Base-by-base conservation (phyloP, 352 stramenopile species). In the Pythium monospermum region DNA sequence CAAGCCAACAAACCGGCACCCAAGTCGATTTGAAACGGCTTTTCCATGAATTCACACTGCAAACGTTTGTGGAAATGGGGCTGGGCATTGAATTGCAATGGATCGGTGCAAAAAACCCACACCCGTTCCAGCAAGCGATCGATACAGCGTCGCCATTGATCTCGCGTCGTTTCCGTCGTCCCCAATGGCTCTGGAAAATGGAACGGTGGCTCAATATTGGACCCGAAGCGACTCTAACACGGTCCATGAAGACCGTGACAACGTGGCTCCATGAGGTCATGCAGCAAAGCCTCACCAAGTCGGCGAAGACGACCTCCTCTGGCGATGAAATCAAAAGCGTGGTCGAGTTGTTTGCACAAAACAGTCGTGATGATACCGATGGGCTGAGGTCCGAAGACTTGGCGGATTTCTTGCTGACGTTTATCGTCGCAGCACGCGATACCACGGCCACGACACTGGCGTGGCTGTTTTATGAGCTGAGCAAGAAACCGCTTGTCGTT, bases 341-440 rank as follows among this genome's bases (percentile, higher is more conserved):
- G 1, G 42, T 60, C 3, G 37, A 60, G 16, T 45, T 60, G 0
- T 60, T 60, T 32, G 35, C 47, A 4, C 35, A 61, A n/a, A 44
- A 46, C 54, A 61, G 40, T 39, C 22, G 37, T 13, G 38, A 39
- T 1, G 54, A 61, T 7, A 23, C 42, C 13, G 11, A 39, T 15
- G 54, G 54, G 1, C 19, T 61, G 16, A 28, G 23, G 10, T 58
- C 68, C 6, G 71, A 70, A 37, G 79, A 82, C 44, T 59, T 95
- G 16, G 46, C 76, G 6, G 77, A 94, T 25, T 64, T 95, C 21
- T 62, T 83, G 10, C 65, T 94, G 15, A 71, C 66, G 4, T 75
- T 94, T 35, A 57, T 95, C 21, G 54, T 85, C 23, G 85, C 77
- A 10, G 83, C 83, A 3, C 73, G 83, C 23, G 83, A 94, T 52